Percentiles rank a stretch among this genome's conserved stretches.
These are phyloP conservation scores for Mrakia gelida DNA, from an alignment of 768 basidiomycete genomes.

Conservation along the genomic window DNA sequence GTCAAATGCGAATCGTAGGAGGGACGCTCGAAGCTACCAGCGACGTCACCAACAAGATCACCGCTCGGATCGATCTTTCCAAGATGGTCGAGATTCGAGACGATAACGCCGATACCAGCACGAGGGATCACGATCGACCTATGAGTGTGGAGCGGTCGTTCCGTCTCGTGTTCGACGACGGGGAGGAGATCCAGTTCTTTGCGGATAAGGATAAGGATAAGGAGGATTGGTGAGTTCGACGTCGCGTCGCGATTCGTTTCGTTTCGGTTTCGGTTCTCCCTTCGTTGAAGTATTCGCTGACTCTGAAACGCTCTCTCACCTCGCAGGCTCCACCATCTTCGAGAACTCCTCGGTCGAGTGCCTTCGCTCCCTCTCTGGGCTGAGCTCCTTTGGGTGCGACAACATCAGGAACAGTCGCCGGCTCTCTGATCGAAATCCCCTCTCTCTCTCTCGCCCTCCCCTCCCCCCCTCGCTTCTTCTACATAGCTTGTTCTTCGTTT, in stretches of 20 bases:
- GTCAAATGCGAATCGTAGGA: constrained; percentile 31
- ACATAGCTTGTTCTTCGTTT: neutral
- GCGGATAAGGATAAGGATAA: constrained; percentile 90
- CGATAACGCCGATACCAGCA: constrained; percentile 53
- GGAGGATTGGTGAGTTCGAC: constrained; percentile 64
- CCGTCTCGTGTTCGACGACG: constrained; percentile 69
- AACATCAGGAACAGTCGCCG: constrained; percentile 19
- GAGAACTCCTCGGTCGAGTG: constrained; percentile 29
- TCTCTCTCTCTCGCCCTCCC: neutral
- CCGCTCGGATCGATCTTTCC: constrained; percentile 37
- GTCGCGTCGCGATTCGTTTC: neutral
- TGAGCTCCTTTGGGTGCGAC: constrained; percentile 32
- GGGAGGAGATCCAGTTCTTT: constrained; percentile 80
- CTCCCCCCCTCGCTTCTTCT: neutral
- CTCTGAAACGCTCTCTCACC: neutral
- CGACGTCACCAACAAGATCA: constrained; percentile 30
- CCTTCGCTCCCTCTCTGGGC: constrained; percentile 31
- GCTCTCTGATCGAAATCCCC: neutral
- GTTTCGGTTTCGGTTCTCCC: too few species aligned
- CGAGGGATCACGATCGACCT: constrained; percentile 65
- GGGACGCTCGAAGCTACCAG: constrained; percentile 29
- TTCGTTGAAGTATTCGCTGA: too few species aligned
- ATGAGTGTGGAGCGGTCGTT: constrained; percentile 51
- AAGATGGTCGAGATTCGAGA: constrained; percentile 35
- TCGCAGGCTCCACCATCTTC: constrained; percentile 23